Evolutionary conservation across 768 basidiomycete species (phyloP).

Genomic region (Suillus variegatus): DNA sequence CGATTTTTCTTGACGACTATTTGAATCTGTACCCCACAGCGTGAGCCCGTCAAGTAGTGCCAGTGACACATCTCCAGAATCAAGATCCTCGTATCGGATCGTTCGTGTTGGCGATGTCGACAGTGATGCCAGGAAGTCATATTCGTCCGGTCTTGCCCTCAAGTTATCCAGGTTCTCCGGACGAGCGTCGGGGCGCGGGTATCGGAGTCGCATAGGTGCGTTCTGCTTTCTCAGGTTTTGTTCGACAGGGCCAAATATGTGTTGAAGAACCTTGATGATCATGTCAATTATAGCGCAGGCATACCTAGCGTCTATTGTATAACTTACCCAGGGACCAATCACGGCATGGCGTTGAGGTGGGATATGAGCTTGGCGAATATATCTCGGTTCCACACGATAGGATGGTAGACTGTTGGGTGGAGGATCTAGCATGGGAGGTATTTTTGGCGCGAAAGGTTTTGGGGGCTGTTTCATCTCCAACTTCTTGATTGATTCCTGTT

Average conservation of each 20-base stretch:
- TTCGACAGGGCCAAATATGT: slow-evolving; percentile 40
- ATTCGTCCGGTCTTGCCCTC: slow-evolving; percentile 39
- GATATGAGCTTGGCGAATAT: slow-evolving; percentile 46
- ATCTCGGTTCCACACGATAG: slow-evolving; percentile 49
- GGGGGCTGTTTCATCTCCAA: slow-evolving; percentile 30
- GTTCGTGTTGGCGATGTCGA: slow-evolving; percentile 44
- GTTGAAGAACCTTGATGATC: slow-evolving; percentile 44
- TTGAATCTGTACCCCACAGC: slow-evolving; percentile 40
- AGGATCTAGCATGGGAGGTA: slow-evolving; percentile 33
- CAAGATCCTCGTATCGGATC: slow-evolving; percentile 45
- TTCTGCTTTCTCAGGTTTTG: slow-evolving; percentile 43
- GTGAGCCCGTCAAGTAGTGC: slow-evolving; percentile 50
- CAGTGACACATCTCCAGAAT: slow-evolving; percentile 48
- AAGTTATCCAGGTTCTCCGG: slow-evolving; percentile 13
- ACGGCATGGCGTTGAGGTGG: slow-evolving; percentile 49
- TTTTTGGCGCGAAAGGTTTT: slow-evolving; percentile 34
- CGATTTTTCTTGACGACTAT: background rate
- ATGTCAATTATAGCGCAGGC: slow-evolving; percentile 4
- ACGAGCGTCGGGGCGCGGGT: slow-evolving; percentile 15
- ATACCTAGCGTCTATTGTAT: slow-evolving; percentile 4
- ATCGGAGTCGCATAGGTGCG: slow-evolving; percentile 39
- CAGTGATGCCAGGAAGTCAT: slow-evolving; percentile 50
- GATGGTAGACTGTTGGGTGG: slow-evolving; percentile 49
- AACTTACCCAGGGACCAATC: slow-evolving; percentile 57
- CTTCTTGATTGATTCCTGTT: slow-evolving; percentile 16